Base-by-base conservation (phyloP, 768 basidiomycete species). In the Lenzites betulinus region DNA sequence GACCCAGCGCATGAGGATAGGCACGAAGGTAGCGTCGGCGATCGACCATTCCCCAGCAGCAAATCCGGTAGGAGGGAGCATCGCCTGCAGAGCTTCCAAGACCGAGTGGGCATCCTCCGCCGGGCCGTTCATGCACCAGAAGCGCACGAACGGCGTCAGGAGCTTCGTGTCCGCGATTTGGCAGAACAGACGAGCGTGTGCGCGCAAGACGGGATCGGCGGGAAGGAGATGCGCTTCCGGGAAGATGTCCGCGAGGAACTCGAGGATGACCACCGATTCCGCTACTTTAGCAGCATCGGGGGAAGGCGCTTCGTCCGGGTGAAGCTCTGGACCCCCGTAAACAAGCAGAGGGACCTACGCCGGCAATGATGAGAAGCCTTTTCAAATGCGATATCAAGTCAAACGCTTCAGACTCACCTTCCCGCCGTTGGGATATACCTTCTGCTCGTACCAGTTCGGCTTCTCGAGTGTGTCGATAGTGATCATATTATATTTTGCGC, bases 401-500 rank as follows among this genome's bases (percentile, higher is more conserved):
- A 38, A 25, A 13, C 26, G 23, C 8, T 18, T 9, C 12, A 26
- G 22, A 9, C n/a, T 18, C 5, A 13, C 9, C 58, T 25, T 26
- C 84, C 87, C 80, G 73, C 81, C 81, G 1, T 79, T 84, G 1
- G 83, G 83, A 71, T 89, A 88, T 36, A 90, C 81, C 59, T 83
- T 79, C 0, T 81, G 78, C 0, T 81, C 81, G 68, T 86, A 88
- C 87, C 87, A 88, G 46, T 80, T 82, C 0, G 86, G 86, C 72
- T 89, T 90, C 74, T 85, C 83, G 64, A 59, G 41, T 12, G 89
- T 70, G 66, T 88, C 84, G 44, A 90, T 81, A 65, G 86, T 80
- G 59, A 76, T 85, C 15, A 77, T 72, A 25, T 77, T 81, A 68
- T 76, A 84, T 1, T 76, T 63, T 2, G 80, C 75, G 1, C 78